Conservation (phyloP, 2,329 filamentous ascomycete species). For the Colletotrichum sp. region DNA sequence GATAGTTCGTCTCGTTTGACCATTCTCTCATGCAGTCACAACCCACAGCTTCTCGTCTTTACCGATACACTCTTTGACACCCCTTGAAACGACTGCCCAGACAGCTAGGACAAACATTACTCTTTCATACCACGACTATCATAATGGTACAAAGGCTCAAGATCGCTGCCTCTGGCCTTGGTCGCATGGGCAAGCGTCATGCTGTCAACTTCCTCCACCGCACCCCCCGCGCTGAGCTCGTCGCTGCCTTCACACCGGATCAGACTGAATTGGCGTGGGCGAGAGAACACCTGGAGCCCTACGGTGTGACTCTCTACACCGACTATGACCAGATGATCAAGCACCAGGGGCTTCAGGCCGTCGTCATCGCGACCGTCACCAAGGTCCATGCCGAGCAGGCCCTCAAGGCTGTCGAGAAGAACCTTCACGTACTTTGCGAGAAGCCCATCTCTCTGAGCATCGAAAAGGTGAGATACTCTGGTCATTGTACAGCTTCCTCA, state of each 20-base stretch:
- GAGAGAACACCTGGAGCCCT: conserved; percentile 42
- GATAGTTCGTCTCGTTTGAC: not conserved
- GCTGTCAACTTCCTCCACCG: conserved; percentile 51
- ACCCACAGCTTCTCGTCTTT: not conserved
- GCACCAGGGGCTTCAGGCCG: conserved; percentile 41
- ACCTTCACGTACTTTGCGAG: conserved; percentile 63
- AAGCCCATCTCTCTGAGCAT: conserved; percentile 64
- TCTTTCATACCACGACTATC: not conserved
- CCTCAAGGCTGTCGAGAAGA: conserved; percentile 58
- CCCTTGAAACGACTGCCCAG: not conserved
- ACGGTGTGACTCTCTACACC: conserved; percentile 46
- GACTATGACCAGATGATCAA: conserved; percentile 52
- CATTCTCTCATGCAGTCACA: not conserved
- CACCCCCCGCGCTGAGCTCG: conserved; percentile 50
- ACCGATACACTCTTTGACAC: not conserved
- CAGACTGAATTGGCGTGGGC: conserved; percentile 48
- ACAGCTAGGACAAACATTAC: accelerated
- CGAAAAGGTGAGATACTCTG: too few relatives aligned
- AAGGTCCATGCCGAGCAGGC: conserved; percentile 63
- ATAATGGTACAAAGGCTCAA: conserved; percentile 33
- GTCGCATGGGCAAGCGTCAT: conserved; percentile 57
- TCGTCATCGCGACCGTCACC: conserved; percentile 46
- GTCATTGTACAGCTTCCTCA: too few relatives aligned
- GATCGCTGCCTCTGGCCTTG: conserved; percentile 53
- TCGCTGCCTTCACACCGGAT: conserved; percentile 54